phyloP scores from a whole-genome alignment of 2,329 filamentous ascomycete species.

The Cryphonectria parasitica region DNA sequence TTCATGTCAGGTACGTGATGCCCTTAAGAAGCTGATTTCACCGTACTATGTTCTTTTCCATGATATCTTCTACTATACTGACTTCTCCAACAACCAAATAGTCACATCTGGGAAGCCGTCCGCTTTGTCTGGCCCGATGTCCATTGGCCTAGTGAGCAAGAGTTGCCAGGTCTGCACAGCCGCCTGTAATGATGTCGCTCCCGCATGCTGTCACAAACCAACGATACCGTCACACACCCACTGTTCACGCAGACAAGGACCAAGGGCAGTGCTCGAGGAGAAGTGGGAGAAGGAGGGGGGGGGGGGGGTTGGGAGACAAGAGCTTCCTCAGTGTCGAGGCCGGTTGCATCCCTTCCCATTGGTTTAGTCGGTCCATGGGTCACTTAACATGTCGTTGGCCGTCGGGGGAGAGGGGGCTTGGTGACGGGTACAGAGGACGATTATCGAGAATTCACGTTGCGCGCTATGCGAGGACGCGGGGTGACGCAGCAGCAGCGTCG shows the following conservation, averaged over 20 bases:
- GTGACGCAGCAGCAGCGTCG: conserved; percentile 28
- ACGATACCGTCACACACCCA: conserved; percentile 24
- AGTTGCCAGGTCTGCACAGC: conserved; percentile 73
- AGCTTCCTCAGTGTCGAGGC: conserved; percentile 17
- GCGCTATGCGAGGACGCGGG: conserved; percentile 28
- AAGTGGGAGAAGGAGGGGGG: too few relatives aligned
- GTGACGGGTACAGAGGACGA: conserved; percentile 21
- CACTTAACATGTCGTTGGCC: conserved; percentile 16
- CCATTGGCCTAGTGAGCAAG: conserved; percentile 75
- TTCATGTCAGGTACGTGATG: conserved; percentile 77
- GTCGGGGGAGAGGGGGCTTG: neutral
- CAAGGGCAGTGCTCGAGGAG: neutral
- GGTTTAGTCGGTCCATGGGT: conserved; percentile 1
- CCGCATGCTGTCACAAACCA: conserved; percentile 16
- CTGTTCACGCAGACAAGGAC: conserved; percentile 21
- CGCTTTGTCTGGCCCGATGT: conserved; percentile 89
- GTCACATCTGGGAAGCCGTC: conserved; percentile 94
- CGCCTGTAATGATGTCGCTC: conserved; percentile 60
- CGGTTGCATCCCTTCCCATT: conserved; percentile 13
- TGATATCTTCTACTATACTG: conserved; percentile 30
- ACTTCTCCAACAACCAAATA: conserved; percentile 39
- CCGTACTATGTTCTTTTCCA: conserved; percentile 28
- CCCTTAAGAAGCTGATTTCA: conserved; percentile 34
- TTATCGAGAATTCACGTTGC: conserved; percentile 28
- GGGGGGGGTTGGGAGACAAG: neutral